Evolutionary conservation across 1,139 yeast genomes (phyloP).

Genomic region (Yamadazyma diospyri): DNA sequence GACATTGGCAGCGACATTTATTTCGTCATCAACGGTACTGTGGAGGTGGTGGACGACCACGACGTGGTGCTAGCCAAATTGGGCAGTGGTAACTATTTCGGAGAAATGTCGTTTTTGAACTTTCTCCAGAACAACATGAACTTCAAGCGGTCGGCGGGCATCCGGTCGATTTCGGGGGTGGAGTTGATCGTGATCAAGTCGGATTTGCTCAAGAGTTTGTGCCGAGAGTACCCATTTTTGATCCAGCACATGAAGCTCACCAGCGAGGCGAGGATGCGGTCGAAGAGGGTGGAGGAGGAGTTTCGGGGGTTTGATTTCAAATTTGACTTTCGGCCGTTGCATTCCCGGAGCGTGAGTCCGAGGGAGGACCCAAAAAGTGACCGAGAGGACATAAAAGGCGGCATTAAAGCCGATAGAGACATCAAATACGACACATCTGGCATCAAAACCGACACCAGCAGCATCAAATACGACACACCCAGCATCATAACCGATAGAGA

Average conservation of each 20-base stretch:
- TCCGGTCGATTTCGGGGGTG: constrained; percentile 56
- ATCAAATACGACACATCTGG: no score
- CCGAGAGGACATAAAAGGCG: no score
- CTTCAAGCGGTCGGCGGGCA: constrained; percentile 52
- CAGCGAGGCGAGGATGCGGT: constrained; percentile 46
- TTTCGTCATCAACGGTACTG: constrained; percentile 65
- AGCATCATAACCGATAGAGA: background rate
- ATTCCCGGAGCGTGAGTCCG: constrained; percentile 18
- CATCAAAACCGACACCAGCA: no score
- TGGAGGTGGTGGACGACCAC: constrained; percentile 54
- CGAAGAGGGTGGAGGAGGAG: constrained; percentile 5
- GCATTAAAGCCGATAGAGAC: no score
- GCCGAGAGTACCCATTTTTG: constrained; percentile 55
- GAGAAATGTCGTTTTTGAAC: constrained; percentile 69
- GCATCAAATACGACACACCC: no score
- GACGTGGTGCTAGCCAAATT: constrained; percentile 48
- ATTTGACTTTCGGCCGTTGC: constrained; percentile 16
- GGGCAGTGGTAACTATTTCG: constrained; percentile 64
- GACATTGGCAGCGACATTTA: constrained; percentile 61
- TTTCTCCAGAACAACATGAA: constrained; percentile 34
- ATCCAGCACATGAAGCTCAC: constrained; percentile 58
- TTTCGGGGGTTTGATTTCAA: constrained; percentile 14
- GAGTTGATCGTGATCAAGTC: constrained; percentile 60
- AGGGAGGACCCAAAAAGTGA: constrained; percentile 4
- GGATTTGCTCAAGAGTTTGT: constrained; percentile 47